Base-by-base conservation (phyloP, 176 grass and related monocot genomes). In the Raddia distichophylla region DNA sequence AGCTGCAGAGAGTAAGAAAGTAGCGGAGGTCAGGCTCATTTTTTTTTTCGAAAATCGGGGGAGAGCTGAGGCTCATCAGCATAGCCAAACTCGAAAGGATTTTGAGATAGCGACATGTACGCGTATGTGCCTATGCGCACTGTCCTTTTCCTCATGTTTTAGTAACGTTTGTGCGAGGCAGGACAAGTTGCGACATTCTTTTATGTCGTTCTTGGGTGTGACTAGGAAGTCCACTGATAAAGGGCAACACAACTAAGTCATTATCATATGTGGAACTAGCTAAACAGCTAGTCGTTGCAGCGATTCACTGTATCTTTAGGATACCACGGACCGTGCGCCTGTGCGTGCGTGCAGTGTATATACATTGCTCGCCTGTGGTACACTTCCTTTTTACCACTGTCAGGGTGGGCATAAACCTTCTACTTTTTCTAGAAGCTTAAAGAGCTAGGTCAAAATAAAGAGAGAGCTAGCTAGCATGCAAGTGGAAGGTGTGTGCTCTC, bases 1-100 rank as follows among this genome's bases (percentile, higher is more conserved):
- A 98, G 49, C 95, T 98, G 93, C 86, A 93, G 50, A 33, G 49
- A 80, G 7, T 76, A 78, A 79, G 19, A 84, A 75, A 82, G 35
- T 8, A 62, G 83, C 45, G 50, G 56, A 35, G 51, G 71, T 71
- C 73, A 85, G 76, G 37, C 37, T 27, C 27, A 27, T 27, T 27
- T 27, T 27, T 27, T 27, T 27, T 27, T 27, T 27, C 27, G 27
- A 27, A 27, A 27, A 27, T 27, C 27, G 27, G 27, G 27, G 27
- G 27, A n/a, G n/a, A 27, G 27, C 27, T 27, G 27, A 27, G 27
- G 27, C 27, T 27, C 27, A 76, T 71, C 73, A 85, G 76, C 60
- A 63, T 34, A 75, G 52, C 66, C 35, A 18, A 69, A 51, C 59
- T 80, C 43, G n/a, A 67, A 64, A 75, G 73, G 69, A 14, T 45